Evolutionary conservation across 75 land plant genomes (phyloP), one percentile per base, ranked within the genome.

Genomic region (Cunninghamia lanceolata): DNA sequence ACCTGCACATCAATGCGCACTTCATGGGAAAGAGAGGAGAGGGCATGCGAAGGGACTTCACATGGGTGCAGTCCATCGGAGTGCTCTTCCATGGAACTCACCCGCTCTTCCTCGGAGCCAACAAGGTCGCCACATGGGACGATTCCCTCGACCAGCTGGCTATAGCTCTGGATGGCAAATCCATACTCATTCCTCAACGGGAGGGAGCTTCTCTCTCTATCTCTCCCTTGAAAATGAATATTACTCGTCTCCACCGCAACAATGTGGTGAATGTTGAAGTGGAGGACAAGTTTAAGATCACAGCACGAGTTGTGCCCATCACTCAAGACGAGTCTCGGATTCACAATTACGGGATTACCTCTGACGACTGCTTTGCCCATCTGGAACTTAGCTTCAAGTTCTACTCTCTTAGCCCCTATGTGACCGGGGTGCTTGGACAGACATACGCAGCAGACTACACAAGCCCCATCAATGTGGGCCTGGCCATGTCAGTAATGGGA

Each of bases 21-120:
- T n/a, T n/a, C n/a, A n/a, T n/a, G n/a, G n/a, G 46, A 45, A 89
- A 89, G 88, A 54, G 93, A 16, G 90, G 87, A 43, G 66, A 52
- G 13, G 87, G 89, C 56, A 89, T 93, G 90, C 81, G 36, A 46
- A 75, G 96, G 0, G 96, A 96, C 90, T 93, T 90, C 95, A 96
- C 96, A 16, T 96, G 98, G 98, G 95, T 96, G 40, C 98, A 96
- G 38, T 89, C 98, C 66, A 76, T 96, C 35, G 96, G 92, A 28
- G 74, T 96, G 85, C 88, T 93, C 87, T 94, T 92, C 46, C 46
- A 45, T 86, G 92, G 85, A 85, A 40, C 70, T 38, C 85, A 87
- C 89, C 6, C 3, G 35, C 45, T 83, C 80, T 38, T 36, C 50
- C 46, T 45, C 46, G 46, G 46, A 45, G 46, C 46, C 8, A 45